These are phyloP conservation scores for Cryptomeria japonica DNA, from an alignment of 75 land plant genomes.

Conservation along the genomic window DNA sequence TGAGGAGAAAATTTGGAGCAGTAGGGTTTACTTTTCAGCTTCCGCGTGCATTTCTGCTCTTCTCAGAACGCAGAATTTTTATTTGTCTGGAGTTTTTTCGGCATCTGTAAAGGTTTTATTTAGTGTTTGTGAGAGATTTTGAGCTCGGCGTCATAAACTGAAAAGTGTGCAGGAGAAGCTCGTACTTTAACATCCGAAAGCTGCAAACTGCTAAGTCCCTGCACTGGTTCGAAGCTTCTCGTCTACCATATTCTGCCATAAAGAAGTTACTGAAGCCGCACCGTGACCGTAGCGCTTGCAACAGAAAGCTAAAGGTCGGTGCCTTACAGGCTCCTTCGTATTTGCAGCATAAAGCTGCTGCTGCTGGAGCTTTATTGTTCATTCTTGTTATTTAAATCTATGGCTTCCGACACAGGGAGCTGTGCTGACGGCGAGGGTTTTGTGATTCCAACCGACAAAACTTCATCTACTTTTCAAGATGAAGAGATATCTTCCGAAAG, in stretches of 20 bases:
- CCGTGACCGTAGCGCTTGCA: background rate
- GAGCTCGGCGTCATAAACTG: background rate
- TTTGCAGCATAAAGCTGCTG: background rate
- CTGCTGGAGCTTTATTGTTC: background rate
- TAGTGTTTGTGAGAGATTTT: background rate
- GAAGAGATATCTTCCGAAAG: background rate
- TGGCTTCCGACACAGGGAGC: background rate
- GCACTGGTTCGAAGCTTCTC: background rate
- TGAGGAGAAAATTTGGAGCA: background rate
- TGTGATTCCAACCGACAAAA: background rate
- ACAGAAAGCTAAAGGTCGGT: background rate
- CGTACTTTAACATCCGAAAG: background rate
- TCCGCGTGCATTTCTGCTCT: background rate
- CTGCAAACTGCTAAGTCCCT: background rate
- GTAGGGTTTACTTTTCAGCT: background rate
- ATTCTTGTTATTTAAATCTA: background rate
- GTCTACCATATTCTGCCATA: background rate
- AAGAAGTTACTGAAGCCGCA: background rate
- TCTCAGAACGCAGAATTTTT: background rate
- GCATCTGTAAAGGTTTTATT: background rate
- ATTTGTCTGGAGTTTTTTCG: background rate
- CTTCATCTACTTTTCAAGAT: background rate
- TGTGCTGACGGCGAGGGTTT: background rate
- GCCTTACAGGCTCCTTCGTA: background rate
- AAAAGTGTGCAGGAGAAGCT: background rate